phyloP scores from a whole-genome alignment of 2,329 filamentous ascomycete species.

The Juglanconis juglandina region DNA sequence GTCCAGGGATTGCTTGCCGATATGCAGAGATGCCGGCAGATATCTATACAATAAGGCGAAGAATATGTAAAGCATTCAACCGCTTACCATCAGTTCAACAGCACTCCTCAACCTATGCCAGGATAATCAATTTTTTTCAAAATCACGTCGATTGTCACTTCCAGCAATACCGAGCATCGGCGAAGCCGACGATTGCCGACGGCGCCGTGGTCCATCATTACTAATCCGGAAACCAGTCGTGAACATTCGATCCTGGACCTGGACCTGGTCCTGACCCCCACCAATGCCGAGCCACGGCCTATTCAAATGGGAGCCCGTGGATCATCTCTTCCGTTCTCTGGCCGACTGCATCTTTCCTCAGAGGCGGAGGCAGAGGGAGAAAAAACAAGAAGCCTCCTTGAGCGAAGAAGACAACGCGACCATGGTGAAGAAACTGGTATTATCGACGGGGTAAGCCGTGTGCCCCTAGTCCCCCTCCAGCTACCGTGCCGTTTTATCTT shows the following conservation, averaged over 20 bases:
- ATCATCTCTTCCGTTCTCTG: slow-evolving; percentile 9
- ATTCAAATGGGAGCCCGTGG: slow-evolving; percentile 4
- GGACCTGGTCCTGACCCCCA: slow-evolving; percentile 1
- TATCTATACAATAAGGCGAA: not conserved
- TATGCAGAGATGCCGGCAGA: not conserved
- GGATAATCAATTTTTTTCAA: no score
- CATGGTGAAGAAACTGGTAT: slow-evolving; percentile 17
- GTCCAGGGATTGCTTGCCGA: not conserved
- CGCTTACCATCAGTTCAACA: not conserved
- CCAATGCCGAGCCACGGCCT: slow-evolving; percentile 12
- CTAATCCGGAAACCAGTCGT: slow-evolving; percentile 3
- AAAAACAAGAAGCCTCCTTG: not conserved
- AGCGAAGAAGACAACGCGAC: not conserved
- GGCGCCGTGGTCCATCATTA: not conserved
- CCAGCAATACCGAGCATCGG: not conserved
- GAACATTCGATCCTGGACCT: not conserved
- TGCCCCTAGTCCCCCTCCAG: not conserved
- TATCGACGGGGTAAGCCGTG: slow-evolving; percentile 17
- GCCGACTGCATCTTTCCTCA: slow-evolving; percentile 9
- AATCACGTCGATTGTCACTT: not conserved
- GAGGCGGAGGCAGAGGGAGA: slow-evolving; percentile 6
- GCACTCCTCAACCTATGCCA: no score
- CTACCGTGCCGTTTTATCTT: not conserved
- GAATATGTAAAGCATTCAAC: not conserved
- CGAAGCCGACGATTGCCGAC: not conserved